A percentile compares a stretch with the other conserved stretches of the same genome.
phyloP scores from a whole-genome alignment of 1,139 yeast species.

The Blastobotrys elegans region DNA sequence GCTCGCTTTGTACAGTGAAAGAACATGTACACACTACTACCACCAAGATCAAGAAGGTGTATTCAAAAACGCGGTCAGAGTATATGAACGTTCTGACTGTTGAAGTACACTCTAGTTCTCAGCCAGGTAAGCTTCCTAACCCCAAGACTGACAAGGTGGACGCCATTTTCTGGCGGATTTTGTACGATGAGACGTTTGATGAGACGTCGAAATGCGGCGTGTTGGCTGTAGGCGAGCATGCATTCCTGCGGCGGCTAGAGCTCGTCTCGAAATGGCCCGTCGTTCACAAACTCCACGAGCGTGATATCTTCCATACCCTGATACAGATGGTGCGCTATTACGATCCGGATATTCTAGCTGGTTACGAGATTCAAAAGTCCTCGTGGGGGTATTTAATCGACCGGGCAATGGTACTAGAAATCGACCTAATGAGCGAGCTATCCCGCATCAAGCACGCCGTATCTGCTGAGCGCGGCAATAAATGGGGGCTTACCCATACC shows the following conservation, averaged over 20 bases:
- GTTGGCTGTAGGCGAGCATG: conserved; percentile 20
- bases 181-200: conserved; percentile 16
- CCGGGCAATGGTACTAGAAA: conserved; percentile 48
- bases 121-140: conserved; percentile 52
- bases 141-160: conserved; percentile 56
- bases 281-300: conserved; percentile 44
- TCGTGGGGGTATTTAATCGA: conserved; percentile 92
- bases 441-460: conserved; percentile 32
- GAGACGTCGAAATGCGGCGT: conserved; percentile 20
- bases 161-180: conserved; percentile 56
- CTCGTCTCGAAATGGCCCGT: conserved; percentile 9
- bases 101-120: conserved; percentile 63
- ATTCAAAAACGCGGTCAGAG: background rate
- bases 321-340: conserved; percentile 51
- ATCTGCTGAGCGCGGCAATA: conserved; percentile 29
- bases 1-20: background rate
- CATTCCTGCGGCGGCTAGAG: conserved; percentile 15
- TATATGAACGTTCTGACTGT: conserved; percentile 50
- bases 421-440: conserved; percentile 49
- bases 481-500: conserved; percentile 82
- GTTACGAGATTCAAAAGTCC: conserved; percentile 71
- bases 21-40: background rate
- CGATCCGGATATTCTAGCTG: conserved; percentile 87
- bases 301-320: conserved; percentile 51
- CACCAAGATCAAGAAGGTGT: background rate